phyloP scores from a whole-genome alignment of 345 rosid species.

The Carallia brachiata region DNA sequence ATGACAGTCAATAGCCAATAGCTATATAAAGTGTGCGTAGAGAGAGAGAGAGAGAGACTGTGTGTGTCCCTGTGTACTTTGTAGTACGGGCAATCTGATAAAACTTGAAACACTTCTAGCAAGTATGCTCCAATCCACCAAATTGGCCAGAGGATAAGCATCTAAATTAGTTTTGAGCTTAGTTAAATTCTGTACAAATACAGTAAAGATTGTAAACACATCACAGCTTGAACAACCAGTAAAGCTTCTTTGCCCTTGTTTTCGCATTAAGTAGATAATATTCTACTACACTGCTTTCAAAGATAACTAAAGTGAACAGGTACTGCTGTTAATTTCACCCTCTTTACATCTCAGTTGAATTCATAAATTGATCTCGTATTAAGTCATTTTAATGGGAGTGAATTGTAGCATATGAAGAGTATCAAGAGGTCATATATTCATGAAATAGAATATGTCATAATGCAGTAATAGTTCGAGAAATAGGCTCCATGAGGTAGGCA shows the following conservation, averaged over 20 bases:
- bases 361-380: neutral
- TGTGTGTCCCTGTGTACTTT: too few relatives aligned
- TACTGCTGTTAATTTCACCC: too few relatives aligned
- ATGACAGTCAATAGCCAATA: too few relatives aligned
- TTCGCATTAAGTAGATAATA: neutral
- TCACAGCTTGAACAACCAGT: neutral
- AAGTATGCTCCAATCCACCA: conserved; percentile 1
- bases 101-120: neutral
- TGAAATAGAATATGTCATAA: neutral
- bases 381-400: too few relatives aligned
- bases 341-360: neutral
- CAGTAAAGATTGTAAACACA: neutral
- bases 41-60: too few relatives aligned
- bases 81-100: too few relatives aligned
- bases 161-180: conserved; percentile 9
- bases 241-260: neutral
- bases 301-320: too few relatives aligned
- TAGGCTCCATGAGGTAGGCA: neutral
- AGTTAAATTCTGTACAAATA: neutral
- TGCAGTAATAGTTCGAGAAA: neutral
- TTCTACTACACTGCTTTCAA: too few relatives aligned
- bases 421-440: neutral
- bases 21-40: too few relatives aligned
- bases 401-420: too few relatives aligned
- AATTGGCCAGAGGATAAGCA: neutral